These are phyloP conservation scores for Boletus rubropictus DNA, from an alignment of 768 basidiomycete genomes.

Conservation along the genomic window DNA sequence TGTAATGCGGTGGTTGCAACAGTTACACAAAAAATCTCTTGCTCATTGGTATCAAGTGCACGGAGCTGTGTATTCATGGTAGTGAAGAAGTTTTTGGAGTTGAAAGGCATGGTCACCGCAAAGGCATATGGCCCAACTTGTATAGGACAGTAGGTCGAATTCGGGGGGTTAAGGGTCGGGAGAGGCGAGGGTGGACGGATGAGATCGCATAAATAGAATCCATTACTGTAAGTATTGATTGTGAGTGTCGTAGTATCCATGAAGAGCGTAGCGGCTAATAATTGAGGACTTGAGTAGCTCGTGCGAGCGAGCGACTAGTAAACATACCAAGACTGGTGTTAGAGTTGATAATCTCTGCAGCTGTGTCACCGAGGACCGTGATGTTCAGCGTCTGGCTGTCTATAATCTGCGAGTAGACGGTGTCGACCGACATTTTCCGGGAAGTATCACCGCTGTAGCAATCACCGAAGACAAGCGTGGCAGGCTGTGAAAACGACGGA, in stretches of 20 bases:
- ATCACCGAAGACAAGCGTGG: slow-evolving; percentile 57
- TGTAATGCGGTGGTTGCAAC: slow-evolving; percentile 71
- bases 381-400: slow-evolving; percentile 53
- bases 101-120: slow-evolving; percentile 65
- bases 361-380: slow-evolving; percentile 62
- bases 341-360: slow-evolving; percentile 53
- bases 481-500: slow-evolving; percentile 46
- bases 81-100: slow-evolving; percentile 62
- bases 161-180: slow-evolving; percentile 35
- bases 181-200: slow-evolving; percentile 75
- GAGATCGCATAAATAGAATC: slow-evolving; percentile 71
- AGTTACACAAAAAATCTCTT: slow-evolving; percentile 79
- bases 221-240: slow-evolving; percentile 63
- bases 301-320: not conserved
- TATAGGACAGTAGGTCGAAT: slow-evolving; percentile 67
- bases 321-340: slow-evolving; percentile 61
- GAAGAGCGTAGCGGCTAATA: slow-evolving; percentile 71
- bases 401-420: slow-evolving; percentile 69
- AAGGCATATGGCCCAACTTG: slow-evolving; percentile 76
- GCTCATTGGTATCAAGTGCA: slow-evolving; percentile 80
- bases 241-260: slow-evolving; percentile 77
- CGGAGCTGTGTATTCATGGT: slow-evolving; percentile 81
- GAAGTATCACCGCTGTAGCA: slow-evolving; percentile 55
- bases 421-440: slow-evolving; percentile 59
- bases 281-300: slow-evolving; percentile 5